These are phyloP conservation scores for Teunomyces cretensis DNA, from an alignment of 805 yeast species.

Conservation along the genomic window DNA sequence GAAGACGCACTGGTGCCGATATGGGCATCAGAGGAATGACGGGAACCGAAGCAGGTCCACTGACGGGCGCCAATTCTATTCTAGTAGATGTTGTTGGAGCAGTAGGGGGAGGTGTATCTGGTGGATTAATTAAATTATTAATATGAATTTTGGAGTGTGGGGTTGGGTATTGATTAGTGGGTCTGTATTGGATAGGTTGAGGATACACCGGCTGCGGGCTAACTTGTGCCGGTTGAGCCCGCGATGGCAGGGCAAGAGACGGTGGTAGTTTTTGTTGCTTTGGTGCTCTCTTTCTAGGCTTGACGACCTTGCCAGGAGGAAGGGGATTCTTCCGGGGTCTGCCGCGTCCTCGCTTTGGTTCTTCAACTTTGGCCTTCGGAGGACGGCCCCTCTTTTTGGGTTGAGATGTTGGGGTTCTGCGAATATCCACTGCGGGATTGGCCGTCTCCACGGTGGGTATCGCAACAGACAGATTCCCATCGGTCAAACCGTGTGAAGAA, in stretches of 20 bases:
- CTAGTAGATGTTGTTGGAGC: not conserved
- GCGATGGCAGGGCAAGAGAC: not conserved
- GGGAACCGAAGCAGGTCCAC: not conserved
- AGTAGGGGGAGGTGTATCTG: not conserved
- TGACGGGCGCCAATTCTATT: not conserved
- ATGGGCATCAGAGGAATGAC: not conserved
- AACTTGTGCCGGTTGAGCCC: not conserved
- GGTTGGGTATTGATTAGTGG: not conserved
- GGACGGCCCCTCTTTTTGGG: slow-evolving; percentile 1
- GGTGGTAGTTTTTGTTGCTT: not conserved
- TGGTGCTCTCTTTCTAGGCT: not conserved
- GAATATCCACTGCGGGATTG: not conserved
- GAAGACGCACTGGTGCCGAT: not conserved
- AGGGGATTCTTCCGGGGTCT: slow-evolving; percentile 1
- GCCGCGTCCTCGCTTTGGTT: not conserved
- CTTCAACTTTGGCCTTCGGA: not conserved
- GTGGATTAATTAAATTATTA: slow-evolving; percentile 1
- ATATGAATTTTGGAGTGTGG: not conserved
- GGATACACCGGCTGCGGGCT: not conserved
- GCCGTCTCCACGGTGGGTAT: too few species aligned
- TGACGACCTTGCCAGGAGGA: not conserved
- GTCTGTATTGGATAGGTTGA: not conserved
- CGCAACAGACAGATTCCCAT: too few species aligned
- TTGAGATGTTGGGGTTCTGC: not conserved
- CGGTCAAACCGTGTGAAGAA: too few species aligned